These are phyloP conservation scores for Anthostomella pinea DNA, from an alignment of 2,329 filamentous ascomycete genomes.

Conservation along the genomic window DNA sequence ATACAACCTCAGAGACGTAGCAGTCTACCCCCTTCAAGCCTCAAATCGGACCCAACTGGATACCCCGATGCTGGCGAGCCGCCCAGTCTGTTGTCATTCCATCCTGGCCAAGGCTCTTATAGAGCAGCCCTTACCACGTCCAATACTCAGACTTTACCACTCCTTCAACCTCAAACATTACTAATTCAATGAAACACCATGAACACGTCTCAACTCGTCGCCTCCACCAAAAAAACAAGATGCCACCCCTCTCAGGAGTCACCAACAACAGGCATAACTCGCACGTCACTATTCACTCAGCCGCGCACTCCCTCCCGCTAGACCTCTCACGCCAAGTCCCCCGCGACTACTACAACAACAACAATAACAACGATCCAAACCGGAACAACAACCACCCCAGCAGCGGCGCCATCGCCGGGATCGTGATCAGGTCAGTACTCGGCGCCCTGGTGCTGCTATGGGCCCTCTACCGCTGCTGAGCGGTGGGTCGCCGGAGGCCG, in stretches of 20 bases:
- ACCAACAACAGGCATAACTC: too few relatives aligned
- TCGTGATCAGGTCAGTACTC: constrained; percentile 5
- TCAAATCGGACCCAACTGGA: too few relatives aligned
- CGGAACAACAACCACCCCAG: background rate
- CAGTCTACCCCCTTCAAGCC: too few relatives aligned
- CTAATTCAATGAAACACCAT: background rate
- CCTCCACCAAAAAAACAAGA: too few relatives aligned
- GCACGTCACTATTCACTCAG: background rate
- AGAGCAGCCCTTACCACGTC: too few relatives aligned
- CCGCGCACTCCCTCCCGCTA: background rate
- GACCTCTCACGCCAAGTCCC: background rate
- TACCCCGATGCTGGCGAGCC: too few relatives aligned
- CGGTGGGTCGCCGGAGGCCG: constrained; percentile 6
- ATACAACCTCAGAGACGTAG: too few relatives aligned
- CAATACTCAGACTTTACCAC: too few relatives aligned
- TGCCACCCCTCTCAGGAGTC: too few relatives aligned
- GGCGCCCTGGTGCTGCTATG: constrained; percentile 2
- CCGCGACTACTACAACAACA: background rate
- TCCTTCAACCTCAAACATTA: too few relatives aligned
- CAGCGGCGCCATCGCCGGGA: background rate
- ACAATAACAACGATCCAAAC: background rate
- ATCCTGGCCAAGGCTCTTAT: too few relatives aligned
- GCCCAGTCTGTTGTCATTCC: too few relatives aligned
- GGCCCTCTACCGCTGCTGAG: constrained; percentile 10
- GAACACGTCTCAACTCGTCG: background rate